A percentile compares a stretch with the other conserved stretches of the same genome.
These are phyloP conservation scores for Melampsora larici-populina DNA, from an alignment of 1,284 basidiomycete species.

Conservation along the genomic window DNA sequence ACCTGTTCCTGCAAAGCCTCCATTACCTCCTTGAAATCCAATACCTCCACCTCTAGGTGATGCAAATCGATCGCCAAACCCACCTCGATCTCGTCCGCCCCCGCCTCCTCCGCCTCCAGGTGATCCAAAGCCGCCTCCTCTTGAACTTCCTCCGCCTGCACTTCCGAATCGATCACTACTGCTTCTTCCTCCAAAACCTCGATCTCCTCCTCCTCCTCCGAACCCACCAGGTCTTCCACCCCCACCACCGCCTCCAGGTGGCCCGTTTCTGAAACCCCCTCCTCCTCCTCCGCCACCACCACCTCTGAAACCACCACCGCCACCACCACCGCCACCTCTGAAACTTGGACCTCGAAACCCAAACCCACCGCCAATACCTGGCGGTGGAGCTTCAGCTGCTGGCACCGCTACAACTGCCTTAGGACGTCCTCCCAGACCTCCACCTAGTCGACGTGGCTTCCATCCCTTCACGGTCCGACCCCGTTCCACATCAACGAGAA, in stretches of 20 bases:
- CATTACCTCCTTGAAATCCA: background rate
- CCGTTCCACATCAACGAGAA: constrained; percentile 95
- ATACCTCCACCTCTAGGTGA: constrained; percentile 22
- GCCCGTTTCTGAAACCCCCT: constrained; percentile 56
- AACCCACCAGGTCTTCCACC: constrained; percentile 46
- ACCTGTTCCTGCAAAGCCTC: constrained; percentile 39
- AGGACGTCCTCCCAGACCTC: constrained; percentile 89
- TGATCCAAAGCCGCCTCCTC: constrained; percentile 46
- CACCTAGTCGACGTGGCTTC: constrained; percentile 92
- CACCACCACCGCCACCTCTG: constrained; percentile 52
- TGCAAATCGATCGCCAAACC: constrained; percentile 44
- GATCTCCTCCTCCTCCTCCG: constrained; percentile 30
- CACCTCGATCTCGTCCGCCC: constrained; percentile 49
- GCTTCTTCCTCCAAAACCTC: constrained; percentile 25
- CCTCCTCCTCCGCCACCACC: constrained; percentile 51
- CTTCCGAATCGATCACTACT: constrained; percentile 12
- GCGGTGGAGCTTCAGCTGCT: constrained; percentile 17
- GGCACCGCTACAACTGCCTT: constrained; percentile 62
- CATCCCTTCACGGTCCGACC: constrained; percentile 96
- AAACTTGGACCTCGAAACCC: constrained; percentile 46
- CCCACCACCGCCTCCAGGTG: constrained; percentile 50
- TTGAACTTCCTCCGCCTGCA: constrained; percentile 15
- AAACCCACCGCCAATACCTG: constrained; percentile 44
- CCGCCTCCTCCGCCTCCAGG: constrained; percentile 48
- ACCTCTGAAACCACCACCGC: constrained; percentile 58